phyloP scores from a whole-genome alignment of 116 monocot species.

The Thalassia testudinum region DNA sequence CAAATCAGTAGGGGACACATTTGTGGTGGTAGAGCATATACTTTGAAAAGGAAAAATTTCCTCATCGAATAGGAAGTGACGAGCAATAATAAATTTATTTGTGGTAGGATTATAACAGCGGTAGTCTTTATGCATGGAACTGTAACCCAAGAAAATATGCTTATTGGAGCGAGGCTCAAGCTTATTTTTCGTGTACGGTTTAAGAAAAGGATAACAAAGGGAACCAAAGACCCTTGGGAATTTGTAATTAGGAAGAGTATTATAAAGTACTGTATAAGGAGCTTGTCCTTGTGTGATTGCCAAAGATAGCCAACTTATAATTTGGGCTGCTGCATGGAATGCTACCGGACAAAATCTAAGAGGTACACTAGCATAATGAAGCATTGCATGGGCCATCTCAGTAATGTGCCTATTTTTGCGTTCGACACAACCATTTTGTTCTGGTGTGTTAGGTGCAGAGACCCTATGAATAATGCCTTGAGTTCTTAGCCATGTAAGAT shows the following conservation, averaged over 20 bases:
- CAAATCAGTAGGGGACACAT: too few relatives aligned
- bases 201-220: not conserved
- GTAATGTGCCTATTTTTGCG: not conserved
- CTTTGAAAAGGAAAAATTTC: not conserved
- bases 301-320: not conserved
- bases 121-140: not conserved
- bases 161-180: not conserved
- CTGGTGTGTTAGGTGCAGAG: not conserved
- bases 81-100: not conserved
- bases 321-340: not conserved
- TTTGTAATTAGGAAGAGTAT: not conserved
- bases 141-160: not conserved
- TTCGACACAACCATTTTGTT: not conserved
- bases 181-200: not conserved
- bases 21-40: too few relatives aligned
- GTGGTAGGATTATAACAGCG: not conserved
- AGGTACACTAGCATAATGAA: not conserved
- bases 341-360: not conserved
- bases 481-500: not conserved
- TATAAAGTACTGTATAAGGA: not conserved
- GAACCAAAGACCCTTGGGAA: not conserved
- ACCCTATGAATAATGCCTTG: not conserved
- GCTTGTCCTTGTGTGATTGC: not conserved
- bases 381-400: not conserved
- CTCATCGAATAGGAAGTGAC: not conserved